phyloP scores from a whole-genome alignment of 2,329 filamentous ascomycete species.

The Ophiostoma piceae region DNA sequence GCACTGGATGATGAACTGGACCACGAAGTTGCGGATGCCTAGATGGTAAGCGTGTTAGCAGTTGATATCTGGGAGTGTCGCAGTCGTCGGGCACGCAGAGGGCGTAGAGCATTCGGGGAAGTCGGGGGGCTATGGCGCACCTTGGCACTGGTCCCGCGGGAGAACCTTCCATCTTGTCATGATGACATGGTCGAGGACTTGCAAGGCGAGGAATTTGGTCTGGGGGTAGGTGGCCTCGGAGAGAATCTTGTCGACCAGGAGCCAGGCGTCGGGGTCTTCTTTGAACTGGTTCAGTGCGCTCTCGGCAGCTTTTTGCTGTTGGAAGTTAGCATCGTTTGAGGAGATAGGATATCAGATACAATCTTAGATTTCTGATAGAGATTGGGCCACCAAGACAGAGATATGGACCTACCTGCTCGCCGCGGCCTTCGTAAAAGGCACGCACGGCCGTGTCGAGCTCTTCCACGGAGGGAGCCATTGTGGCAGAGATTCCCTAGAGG shows the following conservation, averaged over 20 bases:
- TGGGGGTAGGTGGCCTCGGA: constrained; percentile 88
- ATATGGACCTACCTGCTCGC: constrained; percentile 68
- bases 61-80: not conserved
- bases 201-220: constrained; percentile 94
- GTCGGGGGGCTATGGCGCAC: constrained; percentile 40
- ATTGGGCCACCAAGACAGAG: not conserved
- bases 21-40: constrained; percentile 99
- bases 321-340: constrained; percentile 34
- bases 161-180: constrained; percentile 98
- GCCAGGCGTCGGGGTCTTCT: constrained; percentile 96
- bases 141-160: constrained; percentile 91
- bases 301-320: constrained; percentile 92
- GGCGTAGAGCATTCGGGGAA: not conserved
- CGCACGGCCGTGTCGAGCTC: constrained; percentile 96
- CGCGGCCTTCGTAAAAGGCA: constrained; percentile 94
- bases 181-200: constrained; percentile 97
- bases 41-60: not conserved
- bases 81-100: not conserved
- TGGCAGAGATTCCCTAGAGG: constrained; percentile 23
- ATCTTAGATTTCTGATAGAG: too few species aligned
- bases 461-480: constrained; percentile 70
- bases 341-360: too few species aligned
- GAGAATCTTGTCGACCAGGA: constrained; percentile 94
- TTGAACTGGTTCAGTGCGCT: constrained; percentile 97
- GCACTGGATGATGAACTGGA: constrained; percentile 94